Conservation (phyloP, 2,329 filamentous ascomycete species). For the Colletotrichum gloeosporioides region DNA sequence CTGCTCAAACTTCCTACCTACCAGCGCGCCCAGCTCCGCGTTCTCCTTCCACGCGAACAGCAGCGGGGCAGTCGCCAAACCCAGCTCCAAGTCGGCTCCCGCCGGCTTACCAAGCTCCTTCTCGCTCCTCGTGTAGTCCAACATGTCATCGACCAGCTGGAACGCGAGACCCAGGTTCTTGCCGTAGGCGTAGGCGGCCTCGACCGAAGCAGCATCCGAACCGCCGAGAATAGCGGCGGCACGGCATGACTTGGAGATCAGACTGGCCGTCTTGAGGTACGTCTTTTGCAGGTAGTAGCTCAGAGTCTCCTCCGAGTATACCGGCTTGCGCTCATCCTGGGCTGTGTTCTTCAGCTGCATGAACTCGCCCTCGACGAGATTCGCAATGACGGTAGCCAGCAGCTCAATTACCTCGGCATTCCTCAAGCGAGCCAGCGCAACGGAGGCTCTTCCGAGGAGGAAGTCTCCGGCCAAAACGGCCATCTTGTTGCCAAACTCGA, state of each 20-base stretch:
- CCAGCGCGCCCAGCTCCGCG: constrained; percentile 82
- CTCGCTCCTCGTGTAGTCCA: constrained; percentile 91
- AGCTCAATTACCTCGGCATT: constrained; percentile 96
- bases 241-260: constrained; percentile 96
- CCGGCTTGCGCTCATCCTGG: constrained; percentile 81
- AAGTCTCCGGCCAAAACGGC: constrained; percentile 98
- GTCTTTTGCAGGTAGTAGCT: constrained; percentile 98
- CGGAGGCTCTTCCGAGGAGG: constrained; percentile 88
- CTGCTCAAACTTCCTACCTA: constrained; percentile 86
- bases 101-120: constrained; percentile 92
- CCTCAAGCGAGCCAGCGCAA: constrained; percentile 86
- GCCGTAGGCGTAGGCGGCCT: constrained; percentile 90
- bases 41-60: constrained; percentile 95
- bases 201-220: constrained; percentile 77
- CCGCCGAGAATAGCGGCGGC: constrained; percentile 87
- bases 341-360: constrained; percentile 99
- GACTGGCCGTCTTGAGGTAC: constrained; percentile 92
- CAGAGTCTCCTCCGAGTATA: constrained; percentile 87
- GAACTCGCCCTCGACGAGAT: constrained; percentile 97
- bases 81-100: constrained; percentile 91
- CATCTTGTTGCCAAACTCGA: constrained; percentile 99
- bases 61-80: constrained; percentile 90
- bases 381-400: constrained; percentile 94
- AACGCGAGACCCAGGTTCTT: constrained; percentile 94
- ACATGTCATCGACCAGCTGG: constrained; percentile 96